A percentile compares a stretch with the other conserved stretches of the same genome.
These are phyloP conservation scores for Colletotrichum horii DNA, from an alignment of 2,329 filamentous ascomycete genomes.

Conservation along the genomic window DNA sequence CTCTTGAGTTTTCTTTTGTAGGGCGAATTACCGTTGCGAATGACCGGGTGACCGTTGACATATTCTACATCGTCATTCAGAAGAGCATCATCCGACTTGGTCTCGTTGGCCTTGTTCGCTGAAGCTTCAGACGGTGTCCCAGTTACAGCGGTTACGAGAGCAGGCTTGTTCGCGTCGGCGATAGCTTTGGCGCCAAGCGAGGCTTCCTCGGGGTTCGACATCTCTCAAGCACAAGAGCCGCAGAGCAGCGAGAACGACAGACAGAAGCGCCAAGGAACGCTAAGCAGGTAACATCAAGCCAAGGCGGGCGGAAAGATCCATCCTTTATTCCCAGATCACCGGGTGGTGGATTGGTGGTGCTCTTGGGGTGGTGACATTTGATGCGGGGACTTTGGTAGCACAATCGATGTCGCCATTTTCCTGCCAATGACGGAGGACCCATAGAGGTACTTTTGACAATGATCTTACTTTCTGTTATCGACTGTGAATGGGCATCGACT, in stretches of 20 bases:
- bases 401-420: no score
- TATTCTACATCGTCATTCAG: neutral
- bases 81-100: neutral
- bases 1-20: neutral
- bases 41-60: constrained; percentile 9
- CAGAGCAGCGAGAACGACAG: neutral
- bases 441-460: neutral
- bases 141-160: neutral
- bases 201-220: neutral
- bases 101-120: neutral
- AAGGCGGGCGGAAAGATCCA: neutral
- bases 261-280: neutral
- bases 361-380: neutral
- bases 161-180: neutral
- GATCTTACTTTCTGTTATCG: neutral
- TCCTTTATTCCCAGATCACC: neutral
- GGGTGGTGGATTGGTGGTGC: neutral
- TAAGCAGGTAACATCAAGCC: accelerated
- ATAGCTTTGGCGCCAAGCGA: neutral
- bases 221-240: neutral
- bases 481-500: neutral
- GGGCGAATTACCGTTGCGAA: constrained; percentile 5
- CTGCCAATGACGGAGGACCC: no score
- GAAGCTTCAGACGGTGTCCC: neutral
- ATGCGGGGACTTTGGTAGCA: neutral